phyloP scores from a whole-genome alignment of 1,139 yeast genomes.

The Blastobotrys serpentis region DNA sequence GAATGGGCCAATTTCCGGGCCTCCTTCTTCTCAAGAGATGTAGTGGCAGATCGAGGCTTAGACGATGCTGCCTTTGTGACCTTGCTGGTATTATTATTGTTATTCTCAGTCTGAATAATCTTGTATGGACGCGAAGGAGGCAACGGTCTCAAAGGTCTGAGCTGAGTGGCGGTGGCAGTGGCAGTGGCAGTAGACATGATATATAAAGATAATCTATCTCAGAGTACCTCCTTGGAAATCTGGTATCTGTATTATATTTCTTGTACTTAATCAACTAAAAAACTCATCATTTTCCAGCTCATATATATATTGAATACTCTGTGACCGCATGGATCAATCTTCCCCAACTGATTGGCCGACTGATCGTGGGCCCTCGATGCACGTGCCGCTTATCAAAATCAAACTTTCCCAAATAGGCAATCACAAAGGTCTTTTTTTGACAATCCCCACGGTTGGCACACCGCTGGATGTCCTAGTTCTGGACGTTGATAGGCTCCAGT shows the following conservation, averaged over 20 bases:
- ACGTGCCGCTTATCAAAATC: neutral
- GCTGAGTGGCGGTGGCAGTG: constrained; percentile 7
- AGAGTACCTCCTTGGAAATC: neutral
- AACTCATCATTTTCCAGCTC: constrained; percentile 1
- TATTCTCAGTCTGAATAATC: constrained; percentile 24
- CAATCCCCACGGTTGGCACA: too few species aligned
- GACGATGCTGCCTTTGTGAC: neutral
- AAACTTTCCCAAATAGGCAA: neutral
- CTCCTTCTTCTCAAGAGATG: constrained; percentile 5
- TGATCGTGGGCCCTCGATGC: neutral
- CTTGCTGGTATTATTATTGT: neutral
- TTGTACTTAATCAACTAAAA: too few species aligned
- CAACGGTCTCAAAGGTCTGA: constrained; percentile 13
- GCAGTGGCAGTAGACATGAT: constrained; percentile 7
- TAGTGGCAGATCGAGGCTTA: constrained; percentile 1
- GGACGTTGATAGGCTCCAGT: neutral
- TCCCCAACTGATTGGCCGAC: constrained; percentile 15
- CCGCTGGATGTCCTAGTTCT: neutral
- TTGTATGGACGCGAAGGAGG: constrained; percentile 25
- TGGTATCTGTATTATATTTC: too few species aligned
- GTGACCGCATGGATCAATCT: constrained; percentile 10
- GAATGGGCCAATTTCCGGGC: constrained; percentile 68
- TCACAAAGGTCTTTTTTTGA: too few species aligned
- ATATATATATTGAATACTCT: constrained; percentile 2
- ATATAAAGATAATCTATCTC: neutral